Evolutionary conservation across 306 rosid species (phyloP), one percentile per base, ranked within the genome.

Genomic region (Prunus salicina): DNA sequence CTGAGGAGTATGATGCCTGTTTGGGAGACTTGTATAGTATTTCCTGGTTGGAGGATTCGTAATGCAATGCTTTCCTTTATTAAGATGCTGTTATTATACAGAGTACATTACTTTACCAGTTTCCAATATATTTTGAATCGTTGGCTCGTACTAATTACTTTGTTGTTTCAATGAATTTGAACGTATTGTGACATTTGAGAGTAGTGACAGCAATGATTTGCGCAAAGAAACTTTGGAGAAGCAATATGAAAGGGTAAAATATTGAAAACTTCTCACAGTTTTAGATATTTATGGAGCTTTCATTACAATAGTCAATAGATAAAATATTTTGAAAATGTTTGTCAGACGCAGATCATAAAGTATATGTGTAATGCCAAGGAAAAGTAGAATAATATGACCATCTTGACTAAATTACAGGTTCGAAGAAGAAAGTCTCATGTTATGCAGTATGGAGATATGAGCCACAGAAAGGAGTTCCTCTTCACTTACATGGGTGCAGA

Each of bases 21-120:
- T 80, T 93, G 69, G 98, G 98, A 47, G 98, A 91, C 76, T 0
- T 71, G 5, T 93, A 79, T 15, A 89, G 96, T 75, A 4, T 89
- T 81, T 64, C 96, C 50, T 93, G 97, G 97, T 27, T 93, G 88
- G 94, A 93, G 78, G 92, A 93, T 47, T 81, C 93, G 97, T 87
- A 80, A 3, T 46, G n/a, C 2, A 13, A 47, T 61, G 14, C 3
- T 61, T 43, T 15, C 43, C 64, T 61, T 19, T 47, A 20, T 24
- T 27, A 45, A 25, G 4, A 8, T 25, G 3, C 47, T 61, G 18
- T 8, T 30, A 11, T 2, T 30, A 11, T 2, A 24, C 15, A 58
- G 11, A 62, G 43, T 5, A 62, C 38, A 62, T 46, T 67, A 13
- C 3, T 30, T 64, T 12, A 16, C 16, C 46, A 68, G 20, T 13